phyloP scores from a whole-genome alignment of 768 basidiomycete species.

The Boletus pseudo-olivaceus region DNA sequence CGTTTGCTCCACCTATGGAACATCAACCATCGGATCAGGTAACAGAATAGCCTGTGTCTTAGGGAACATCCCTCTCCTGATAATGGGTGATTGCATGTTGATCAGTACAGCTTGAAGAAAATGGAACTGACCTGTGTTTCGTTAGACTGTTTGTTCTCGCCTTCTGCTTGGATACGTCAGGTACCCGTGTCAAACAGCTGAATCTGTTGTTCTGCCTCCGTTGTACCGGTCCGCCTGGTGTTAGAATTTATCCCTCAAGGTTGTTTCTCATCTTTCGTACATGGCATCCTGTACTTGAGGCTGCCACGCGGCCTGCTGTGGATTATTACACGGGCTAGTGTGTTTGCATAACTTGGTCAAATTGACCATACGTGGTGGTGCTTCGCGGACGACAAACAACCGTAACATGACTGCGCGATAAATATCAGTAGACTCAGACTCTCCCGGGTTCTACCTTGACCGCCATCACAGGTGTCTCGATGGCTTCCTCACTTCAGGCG shows the following conservation, averaged over 20 bases:
- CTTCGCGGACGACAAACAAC: constrained; percentile 21
- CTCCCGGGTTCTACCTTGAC: constrained; percentile 1
- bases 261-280: neutral
- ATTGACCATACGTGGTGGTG: constrained; percentile 2
- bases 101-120: neutral
- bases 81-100: constrained; percentile 8
- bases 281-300: neutral
- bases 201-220: neutral
- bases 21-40: constrained; percentile 14
- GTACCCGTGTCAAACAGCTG: too few species aligned
- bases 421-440: constrained; percentile 5
- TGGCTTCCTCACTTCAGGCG: constrained; percentile 20
- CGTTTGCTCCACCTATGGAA: constrained; percentile 43
- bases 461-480: constrained; percentile 1
- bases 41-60: constrained; percentile 7
- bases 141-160: neutral
- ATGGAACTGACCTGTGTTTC: constrained; percentile 3
- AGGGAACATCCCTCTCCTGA: neutral
- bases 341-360: neutral
- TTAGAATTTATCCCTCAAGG: neutral
- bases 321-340: neutral
- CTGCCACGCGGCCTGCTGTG: neutral
- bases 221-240: neutral
- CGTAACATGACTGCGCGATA: constrained; percentile 14
- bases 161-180: neutral